These are phyloP conservation scores for Boechera divaricarpa DNA, from an alignment of 345 rosid genomes.

Conservation along the genomic window DNA sequence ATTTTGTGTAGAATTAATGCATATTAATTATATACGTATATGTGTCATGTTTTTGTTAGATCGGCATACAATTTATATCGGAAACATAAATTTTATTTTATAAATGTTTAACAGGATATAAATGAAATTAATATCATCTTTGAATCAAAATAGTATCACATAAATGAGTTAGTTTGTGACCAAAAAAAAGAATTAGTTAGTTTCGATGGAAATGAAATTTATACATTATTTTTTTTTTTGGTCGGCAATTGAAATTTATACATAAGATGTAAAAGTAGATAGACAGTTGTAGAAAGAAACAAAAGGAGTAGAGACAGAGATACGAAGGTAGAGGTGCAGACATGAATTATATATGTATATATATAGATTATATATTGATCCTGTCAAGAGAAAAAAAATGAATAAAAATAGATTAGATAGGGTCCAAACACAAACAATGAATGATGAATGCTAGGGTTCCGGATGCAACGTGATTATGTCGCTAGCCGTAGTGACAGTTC, in stretches of 20 bases:
- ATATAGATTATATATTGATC: slow-evolving; percentile 11
- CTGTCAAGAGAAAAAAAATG: slow-evolving; percentile 7
- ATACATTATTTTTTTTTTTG: not conserved
- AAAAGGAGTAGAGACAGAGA: slow-evolving; percentile 37
- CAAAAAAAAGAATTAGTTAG: not conserved
- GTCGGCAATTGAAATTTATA: not conserved
- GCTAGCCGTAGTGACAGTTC: slow-evolving; percentile 52
- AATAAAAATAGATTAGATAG: slow-evolving; percentile 27
- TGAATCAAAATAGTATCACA: not conserved
- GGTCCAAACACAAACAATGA: slow-evolving; percentile 48
- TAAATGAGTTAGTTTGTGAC: not conserved
- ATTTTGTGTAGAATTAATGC: not conserved
- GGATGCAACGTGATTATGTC: slow-evolving; percentile 57
- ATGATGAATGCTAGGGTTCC: slow-evolving; percentile 51
- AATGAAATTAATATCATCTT: not conserved
- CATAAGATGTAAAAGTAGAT: slow-evolving; percentile 5
- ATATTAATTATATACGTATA: not conserved
- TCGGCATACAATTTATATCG: not conserved
- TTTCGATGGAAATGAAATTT: not conserved
- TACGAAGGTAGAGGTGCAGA: slow-evolving; percentile 39
- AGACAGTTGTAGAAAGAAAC: slow-evolving; percentile 33
- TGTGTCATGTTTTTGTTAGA: not conserved
- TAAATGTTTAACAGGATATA: not conserved
- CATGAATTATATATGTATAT: slow-evolving; percentile 28
- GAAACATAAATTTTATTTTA: not conserved